phyloP scores from a whole-genome alignment of 306 rosid species.

The Amphicarpaea edgeworthii region DNA sequence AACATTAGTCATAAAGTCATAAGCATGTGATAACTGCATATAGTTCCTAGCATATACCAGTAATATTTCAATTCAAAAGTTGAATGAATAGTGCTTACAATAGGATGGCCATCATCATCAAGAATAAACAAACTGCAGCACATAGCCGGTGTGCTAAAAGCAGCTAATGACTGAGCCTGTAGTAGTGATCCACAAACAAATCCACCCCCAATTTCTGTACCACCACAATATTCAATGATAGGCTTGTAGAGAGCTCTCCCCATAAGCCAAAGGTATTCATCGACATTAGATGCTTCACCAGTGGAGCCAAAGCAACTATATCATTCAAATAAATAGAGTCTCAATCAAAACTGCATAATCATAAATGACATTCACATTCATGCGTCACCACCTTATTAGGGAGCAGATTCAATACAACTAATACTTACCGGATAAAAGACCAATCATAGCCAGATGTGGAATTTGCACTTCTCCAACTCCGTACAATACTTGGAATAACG shows the following conservation, averaged over 20 bases:
- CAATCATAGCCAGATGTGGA: constrained; percentile 79
- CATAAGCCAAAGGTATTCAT: constrained; percentile 97
- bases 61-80: constrained; percentile 24
- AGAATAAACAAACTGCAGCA: constrained; percentile 85
- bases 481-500: constrained; percentile 90
- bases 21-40: constrained; percentile 19
- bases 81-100: constrained; percentile 61
- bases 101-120: constrained; percentile 72
- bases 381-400: not conserved
- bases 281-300: constrained; percentile 94
- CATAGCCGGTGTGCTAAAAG: constrained; percentile 97
- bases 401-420: constrained; percentile 13
- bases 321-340: constrained; percentile 40
- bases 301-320: constrained; percentile 90
- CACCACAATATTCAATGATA: constrained; percentile 93
- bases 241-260: constrained; percentile 95
- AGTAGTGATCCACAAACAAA: constrained; percentile 86
- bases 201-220: constrained; percentile 96
- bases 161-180: constrained; percentile 91
- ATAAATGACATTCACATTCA: constrained; percentile 37
- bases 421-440: constrained; percentile 86
- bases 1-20: constrained; percentile 3
- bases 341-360: constrained; percentile 40
- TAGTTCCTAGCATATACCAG: constrained; percentile 12
- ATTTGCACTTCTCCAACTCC: constrained; percentile 85